Percentiles rank a stretch among this genome's conserved stretches.
phyloP scores from a whole-genome alignment of 495 filamentous ascomycete genomes.

The Penicillium atrosanguineum region DNA sequence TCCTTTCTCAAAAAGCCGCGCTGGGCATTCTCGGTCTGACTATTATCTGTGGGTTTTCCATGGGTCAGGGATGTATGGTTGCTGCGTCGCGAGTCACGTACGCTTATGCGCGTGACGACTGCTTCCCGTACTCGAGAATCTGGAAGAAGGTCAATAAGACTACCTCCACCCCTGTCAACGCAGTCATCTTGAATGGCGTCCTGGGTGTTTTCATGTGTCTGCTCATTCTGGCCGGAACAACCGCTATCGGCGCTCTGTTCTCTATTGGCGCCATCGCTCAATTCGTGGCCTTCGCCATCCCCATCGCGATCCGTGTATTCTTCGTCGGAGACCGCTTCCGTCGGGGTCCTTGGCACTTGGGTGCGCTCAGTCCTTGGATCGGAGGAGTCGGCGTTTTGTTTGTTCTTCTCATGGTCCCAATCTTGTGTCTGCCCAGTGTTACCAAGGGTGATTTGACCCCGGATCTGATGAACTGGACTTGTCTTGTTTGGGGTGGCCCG shows the following conservation, averaged over 20 bases:
- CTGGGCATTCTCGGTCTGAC: constrained; percentile 67
- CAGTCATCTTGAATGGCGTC: constrained; percentile 68
- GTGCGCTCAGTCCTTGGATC: constrained; percentile 58
- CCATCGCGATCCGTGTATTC: constrained; percentile 72
- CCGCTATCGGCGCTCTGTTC: constrained; percentile 73
- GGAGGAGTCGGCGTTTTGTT: constrained; percentile 61
- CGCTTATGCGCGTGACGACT: constrained; percentile 76
- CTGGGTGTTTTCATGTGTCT: constrained; percentile 65
- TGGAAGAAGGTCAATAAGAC: constrained; percentile 65
- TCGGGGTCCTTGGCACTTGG: constrained; percentile 72
- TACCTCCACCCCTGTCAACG: constrained; percentile 75
- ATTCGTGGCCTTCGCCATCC: constrained; percentile 71
- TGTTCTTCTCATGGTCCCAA: constrained; percentile 70
- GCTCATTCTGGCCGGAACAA: constrained; percentile 64
- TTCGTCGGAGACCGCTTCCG: constrained; percentile 71
- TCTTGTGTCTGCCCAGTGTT: constrained; percentile 66
- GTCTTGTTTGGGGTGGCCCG: constrained; percentile 69
- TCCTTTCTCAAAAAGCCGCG: constrained; percentile 63
- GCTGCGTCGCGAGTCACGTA: constrained; percentile 76
- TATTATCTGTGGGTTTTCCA: constrained; percentile 73
- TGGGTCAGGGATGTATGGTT: constrained; percentile 84
- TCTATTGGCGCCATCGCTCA: constrained; percentile 73
- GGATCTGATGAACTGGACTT: constrained; percentile 73
- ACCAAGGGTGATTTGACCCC: constrained; percentile 55
- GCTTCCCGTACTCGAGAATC: constrained; percentile 63